Conservation (phyloP, 352 stramenopile genomes). For the Phytopythium mirpurense region DNA sequence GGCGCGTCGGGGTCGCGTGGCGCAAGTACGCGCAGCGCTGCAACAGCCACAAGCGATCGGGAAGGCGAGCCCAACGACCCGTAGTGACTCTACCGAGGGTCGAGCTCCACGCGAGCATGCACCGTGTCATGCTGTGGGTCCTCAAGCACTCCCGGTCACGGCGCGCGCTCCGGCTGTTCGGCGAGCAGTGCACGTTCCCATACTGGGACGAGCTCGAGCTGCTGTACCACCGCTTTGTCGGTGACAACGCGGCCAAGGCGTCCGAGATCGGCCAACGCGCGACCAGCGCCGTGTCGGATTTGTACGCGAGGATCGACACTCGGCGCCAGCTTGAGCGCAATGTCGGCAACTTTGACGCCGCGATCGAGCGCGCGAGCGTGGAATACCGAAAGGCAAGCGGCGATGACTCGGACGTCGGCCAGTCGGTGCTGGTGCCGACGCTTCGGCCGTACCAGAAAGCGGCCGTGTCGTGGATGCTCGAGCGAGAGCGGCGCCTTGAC, state of each 20-base stretch:
- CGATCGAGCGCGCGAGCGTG: slow-evolving; percentile 1
- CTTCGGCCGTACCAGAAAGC: slow-evolving; percentile 97
- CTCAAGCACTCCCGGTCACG: slow-evolving; percentile 19
- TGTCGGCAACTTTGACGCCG: slow-evolving; percentile 16
- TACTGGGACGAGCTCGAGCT: slow-evolving; percentile 56
- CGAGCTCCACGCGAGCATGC: slow-evolving; percentile 20
- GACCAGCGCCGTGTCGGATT: slow-evolving; percentile 47
- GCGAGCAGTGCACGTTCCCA: slow-evolving; percentile 25
- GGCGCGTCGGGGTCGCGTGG: slow-evolving; percentile 34
- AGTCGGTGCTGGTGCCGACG: slow-evolving; percentile 51
- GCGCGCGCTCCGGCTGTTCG: neutral
- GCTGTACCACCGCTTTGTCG: slow-evolving; percentile 29
- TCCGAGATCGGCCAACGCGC: slow-evolving; percentile 9
- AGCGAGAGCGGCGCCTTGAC: slow-evolving; percentile 74
- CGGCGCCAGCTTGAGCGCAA: slow-evolving; percentile 26
- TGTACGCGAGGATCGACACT: slow-evolving; percentile 49
- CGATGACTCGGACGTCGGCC: neutral
- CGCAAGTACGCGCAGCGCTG: slow-evolving; percentile 17
- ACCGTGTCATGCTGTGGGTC: slow-evolving; percentile 58
- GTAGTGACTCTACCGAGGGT: slow-evolving; percentile 8
- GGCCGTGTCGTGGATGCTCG: slow-evolving; percentile 92
- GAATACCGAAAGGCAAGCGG: neutral
- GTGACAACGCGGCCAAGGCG: slow-evolving; percentile 4
- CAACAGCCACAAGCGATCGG: neutral
- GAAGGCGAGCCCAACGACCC: slow-evolving; percentile 3